phyloP scores from a whole-genome alignment of 495 filamentous ascomycete species.

The Podospora pseudopauciseta region DNA sequence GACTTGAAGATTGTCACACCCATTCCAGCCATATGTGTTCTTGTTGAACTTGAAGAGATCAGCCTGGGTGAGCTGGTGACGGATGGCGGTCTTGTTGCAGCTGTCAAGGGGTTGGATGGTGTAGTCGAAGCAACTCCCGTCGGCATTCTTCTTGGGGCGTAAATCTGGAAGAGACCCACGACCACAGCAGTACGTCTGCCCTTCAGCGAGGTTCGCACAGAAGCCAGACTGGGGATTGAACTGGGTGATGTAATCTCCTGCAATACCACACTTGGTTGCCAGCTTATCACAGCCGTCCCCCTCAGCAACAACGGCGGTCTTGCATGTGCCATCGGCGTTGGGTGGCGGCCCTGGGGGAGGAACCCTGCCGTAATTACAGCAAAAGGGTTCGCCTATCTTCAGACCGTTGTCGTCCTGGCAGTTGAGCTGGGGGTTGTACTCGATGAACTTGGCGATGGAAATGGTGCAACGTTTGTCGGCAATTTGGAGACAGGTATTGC shows the following conservation, averaged over 20 bases:
- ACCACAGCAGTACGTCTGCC: background rate
- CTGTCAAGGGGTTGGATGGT: slow-evolving; percentile 29
- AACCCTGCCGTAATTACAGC: slow-evolving; percentile 36
- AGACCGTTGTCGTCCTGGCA: slow-evolving; percentile 39
- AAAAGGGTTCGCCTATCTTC: slow-evolving; percentile 37
- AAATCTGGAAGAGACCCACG: slow-evolving; percentile 14
- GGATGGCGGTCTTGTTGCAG: slow-evolving; percentile 19
- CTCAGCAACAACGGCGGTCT: slow-evolving; percentile 15
- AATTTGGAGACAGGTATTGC: background rate
- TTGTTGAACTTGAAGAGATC: slow-evolving; percentile 37
- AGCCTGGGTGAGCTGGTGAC: slow-evolving; percentile 22
- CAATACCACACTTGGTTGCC: slow-evolving; percentile 35
- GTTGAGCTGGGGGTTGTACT: slow-evolving; percentile 24
- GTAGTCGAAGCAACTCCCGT: slow-evolving; percentile 36
- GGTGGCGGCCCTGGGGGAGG: slow-evolving; percentile 20
- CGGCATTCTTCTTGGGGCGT: slow-evolving; percentile 32
- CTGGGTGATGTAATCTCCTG: slow-evolving; percentile 13
- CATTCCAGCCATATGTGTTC: slow-evolving; percentile 42
- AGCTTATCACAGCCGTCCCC: slow-evolving; percentile 40
- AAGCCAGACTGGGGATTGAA: background rate
- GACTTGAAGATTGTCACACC: slow-evolving; percentile 31
- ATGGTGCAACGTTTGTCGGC: slow-evolving; percentile 17
- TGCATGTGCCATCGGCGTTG: slow-evolving; percentile 30
- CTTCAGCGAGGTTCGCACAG: background rate
- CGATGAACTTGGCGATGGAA: slow-evolving; percentile 7